phyloP scores from a whole-genome alignment of 306 rosid species.

The Phaseolus lunatus region DNA sequence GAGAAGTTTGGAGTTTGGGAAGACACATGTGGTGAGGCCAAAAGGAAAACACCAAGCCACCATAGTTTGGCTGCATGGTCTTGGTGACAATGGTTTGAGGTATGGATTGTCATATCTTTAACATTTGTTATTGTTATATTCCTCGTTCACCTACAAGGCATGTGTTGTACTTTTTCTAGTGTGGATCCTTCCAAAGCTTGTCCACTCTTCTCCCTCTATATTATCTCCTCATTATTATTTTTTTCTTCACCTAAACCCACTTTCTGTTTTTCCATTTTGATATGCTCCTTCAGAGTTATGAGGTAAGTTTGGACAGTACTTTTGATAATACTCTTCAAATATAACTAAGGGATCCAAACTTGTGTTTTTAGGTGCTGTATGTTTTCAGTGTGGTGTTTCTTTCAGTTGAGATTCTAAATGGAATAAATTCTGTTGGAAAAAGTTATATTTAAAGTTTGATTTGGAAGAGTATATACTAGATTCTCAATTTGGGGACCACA shows the following conservation, averaged over 20 bases:
- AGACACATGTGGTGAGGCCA: conserved; percentile 97
- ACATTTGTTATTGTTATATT: conserved; percentile 4
- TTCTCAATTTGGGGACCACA: conserved; percentile 53
- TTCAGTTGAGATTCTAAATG: conserved; percentile 57
- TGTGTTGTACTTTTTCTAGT: conserved; percentile 6
- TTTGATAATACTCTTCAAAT: conserved; percentile 24
- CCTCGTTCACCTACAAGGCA: conserved; percentile 1
- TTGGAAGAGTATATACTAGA: conserved; percentile 56
- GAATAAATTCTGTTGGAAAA: conserved; percentile 58
- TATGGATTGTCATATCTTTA: conserved; percentile 45
- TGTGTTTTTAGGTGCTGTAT: conserved; percentile 32
- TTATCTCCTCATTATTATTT: background rate
- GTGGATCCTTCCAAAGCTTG: conserved; percentile 13
- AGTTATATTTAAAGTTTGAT: conserved; percentile 49
- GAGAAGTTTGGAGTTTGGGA: conserved; percentile 87
- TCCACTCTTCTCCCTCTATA: background rate
- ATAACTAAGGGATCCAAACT: conserved; percentile 43
- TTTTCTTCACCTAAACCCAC: background rate
- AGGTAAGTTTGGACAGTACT: conserved; percentile 6
- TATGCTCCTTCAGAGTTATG: background rate
- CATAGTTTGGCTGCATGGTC: conserved; percentile 98
- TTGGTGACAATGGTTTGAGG: conserved; percentile 98
- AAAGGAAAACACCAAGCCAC: conserved; percentile 98
- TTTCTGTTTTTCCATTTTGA: background rate
- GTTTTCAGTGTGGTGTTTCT: conserved; percentile 46